Evolutionary conservation across 129 eudicot genomes (phyloP).

Genomic region (Smallanthus sonchifolius): DNA sequence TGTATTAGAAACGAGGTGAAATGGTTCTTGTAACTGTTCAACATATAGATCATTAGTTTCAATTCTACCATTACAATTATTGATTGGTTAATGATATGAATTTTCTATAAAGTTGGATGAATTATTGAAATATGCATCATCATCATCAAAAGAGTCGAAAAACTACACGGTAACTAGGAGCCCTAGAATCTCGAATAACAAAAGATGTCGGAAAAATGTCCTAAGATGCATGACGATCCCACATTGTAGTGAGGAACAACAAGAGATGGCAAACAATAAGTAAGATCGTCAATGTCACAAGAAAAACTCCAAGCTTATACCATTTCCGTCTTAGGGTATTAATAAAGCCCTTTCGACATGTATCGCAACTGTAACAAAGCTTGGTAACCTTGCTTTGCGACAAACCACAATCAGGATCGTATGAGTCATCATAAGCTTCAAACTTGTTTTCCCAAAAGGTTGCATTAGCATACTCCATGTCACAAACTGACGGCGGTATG

Average conservation of each 20-base stretch:
- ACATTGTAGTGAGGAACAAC: constrained; percentile 27
- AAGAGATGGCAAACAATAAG: constrained; percentile 33
- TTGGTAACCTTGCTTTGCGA: constrained; percentile 37
- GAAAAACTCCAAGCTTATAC: constrained; percentile 37
- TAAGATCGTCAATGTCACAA: constrained; percentile 28
- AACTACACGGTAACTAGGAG: neutral
- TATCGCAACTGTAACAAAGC: constrained; percentile 39
- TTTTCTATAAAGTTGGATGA: neutral
- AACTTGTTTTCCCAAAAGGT: constrained; percentile 36
- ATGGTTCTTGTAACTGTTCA: constrained; percentile 4
- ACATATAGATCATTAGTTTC: constrained; percentile 9
- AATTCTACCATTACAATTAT: neutral
- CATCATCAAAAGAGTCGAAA: neutral
- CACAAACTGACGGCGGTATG: constrained; percentile 47
- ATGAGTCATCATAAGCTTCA: neutral
- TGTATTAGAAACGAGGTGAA: constrained; percentile 24
- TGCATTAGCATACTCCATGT: constrained; percentile 36
- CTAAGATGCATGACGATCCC: constrained; percentile 20
- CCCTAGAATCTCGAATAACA: constrained; percentile 1
- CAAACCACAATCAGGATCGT: constrained; percentile 33
- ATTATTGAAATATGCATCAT: neutral
- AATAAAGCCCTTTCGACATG: constrained; percentile 43
- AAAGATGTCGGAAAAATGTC: neutral
- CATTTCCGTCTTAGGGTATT: constrained; percentile 32
- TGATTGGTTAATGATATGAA: neutral